Evolutionary conservation across 2,329 filamentous ascomycete genomes (phyloP).

Genomic region (Colletotrichum lini): DNA sequence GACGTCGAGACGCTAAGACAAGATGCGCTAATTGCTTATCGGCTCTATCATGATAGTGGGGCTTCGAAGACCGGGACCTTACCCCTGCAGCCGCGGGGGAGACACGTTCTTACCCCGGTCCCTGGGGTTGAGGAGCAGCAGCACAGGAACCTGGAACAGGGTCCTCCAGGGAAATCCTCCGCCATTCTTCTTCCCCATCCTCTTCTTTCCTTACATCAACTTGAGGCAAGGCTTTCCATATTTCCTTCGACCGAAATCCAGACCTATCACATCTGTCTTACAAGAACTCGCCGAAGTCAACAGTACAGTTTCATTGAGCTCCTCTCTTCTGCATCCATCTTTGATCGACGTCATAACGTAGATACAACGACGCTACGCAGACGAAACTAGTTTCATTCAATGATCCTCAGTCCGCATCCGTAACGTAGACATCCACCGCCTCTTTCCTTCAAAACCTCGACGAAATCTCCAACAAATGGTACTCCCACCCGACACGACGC

Average conservation of each 20-base stretch:
- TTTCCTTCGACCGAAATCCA: no score
- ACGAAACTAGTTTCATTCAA: not conserved
- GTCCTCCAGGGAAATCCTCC: not conserved
- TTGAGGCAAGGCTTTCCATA: not conserved
- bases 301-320: not conserved
- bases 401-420: slow-evolving; percentile 8
- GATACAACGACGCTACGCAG: not conserved
- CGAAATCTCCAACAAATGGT: slow-evolving; percentile 31
- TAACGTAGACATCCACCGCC: slow-evolving; percentile 4
- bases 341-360: not conserved
- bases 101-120: slow-evolving; percentile 8
- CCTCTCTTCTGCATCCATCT: not conserved
- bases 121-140: slow-evolving; percentile 7
- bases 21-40: slow-evolving; percentile 18
- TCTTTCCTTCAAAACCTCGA: not conserved
- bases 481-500: slow-evolving; percentile 36
- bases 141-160: not conserved
- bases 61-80: not conserved
- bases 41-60: slow-evolving; percentile 8
- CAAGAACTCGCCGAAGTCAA: not conserved
- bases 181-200: not conserved
- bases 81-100: slow-evolving; percentile 20
- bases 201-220: not conserved
- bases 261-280: not conserved
- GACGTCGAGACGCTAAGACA: slow-evolving; percentile 19